Evolutionary conservation across 2,329 filamentous ascomycete genomes (phyloP).

Genomic region (Paecilomyces sp.): DNA sequence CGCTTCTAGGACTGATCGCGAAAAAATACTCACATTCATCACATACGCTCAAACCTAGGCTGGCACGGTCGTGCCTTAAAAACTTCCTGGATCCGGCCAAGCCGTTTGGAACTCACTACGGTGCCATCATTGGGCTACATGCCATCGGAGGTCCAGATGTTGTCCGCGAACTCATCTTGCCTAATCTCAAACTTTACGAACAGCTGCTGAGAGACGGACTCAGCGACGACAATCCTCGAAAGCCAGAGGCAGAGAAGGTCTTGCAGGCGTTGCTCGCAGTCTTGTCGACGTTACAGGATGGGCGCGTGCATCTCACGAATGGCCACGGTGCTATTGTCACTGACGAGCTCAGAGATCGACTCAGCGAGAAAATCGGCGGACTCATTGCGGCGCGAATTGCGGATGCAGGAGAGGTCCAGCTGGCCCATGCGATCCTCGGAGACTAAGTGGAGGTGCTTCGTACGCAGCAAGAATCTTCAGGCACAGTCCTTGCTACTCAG

Average conservation of each 20-base stretch:
- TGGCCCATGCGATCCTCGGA: slow-evolving; percentile 33
- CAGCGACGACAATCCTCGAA: slow-evolving; percentile 43
- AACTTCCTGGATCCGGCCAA: slow-evolving; percentile 82
- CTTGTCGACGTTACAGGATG: slow-evolving; percentile 47
- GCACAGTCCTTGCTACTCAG: neutral
- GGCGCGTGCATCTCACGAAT: slow-evolving; percentile 33
- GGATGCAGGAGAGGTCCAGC: slow-evolving; percentile 31
- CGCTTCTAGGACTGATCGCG: slow-evolving; percentile 70
- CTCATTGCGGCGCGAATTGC: slow-evolving; percentile 34
- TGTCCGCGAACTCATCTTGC: slow-evolving; percentile 57
- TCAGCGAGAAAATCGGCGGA: slow-evolving; percentile 35
- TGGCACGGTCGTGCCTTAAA: slow-evolving; percentile 89
- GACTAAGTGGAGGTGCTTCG: slow-evolving; percentile 7
- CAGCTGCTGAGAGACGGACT: slow-evolving; percentile 51
- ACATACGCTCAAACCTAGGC: slow-evolving; percentile 73
- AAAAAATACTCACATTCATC: slow-evolving; percentile 75
- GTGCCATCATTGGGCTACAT: slow-evolving; percentile 72
- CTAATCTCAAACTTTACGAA: slow-evolving; percentile 60
- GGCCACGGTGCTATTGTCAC: slow-evolving; percentile 29
- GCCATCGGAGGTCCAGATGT: slow-evolving; percentile 66
- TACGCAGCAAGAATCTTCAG: neutral
- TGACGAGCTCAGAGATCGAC: slow-evolving; percentile 28
- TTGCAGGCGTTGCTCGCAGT: slow-evolving; percentile 50
- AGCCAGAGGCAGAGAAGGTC: slow-evolving; percentile 55
- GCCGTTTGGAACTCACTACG: slow-evolving; percentile 78